Conservation (phyloP, 169 alveolate genomes). For the Plasmodium malariae region DNA sequence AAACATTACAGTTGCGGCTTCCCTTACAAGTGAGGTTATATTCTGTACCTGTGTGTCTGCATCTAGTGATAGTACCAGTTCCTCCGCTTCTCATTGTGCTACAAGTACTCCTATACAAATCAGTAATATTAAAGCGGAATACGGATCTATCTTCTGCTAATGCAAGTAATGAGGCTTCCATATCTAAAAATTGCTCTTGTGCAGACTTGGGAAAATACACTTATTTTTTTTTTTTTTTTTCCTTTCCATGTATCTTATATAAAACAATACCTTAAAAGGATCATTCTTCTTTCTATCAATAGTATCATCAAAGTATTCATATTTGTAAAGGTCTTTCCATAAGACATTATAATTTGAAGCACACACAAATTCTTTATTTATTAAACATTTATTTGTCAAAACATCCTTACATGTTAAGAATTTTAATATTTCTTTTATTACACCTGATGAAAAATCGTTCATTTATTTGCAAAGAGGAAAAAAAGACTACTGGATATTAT, state of each 20-base stretch:
- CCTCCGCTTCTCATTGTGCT: neutral
- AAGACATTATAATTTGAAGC: constrained; percentile 29
- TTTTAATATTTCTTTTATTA: constrained; percentile 33
- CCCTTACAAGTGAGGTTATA: too few species aligned
- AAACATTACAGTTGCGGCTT: too few species aligned
- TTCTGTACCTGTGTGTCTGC: neutral
- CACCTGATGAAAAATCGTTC: constrained; percentile 37
- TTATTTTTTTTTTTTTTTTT: constrained; percentile 31
- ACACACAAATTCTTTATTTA: constrained; percentile 7
- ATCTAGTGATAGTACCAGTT: neutral
- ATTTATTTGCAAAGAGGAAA: neutral
- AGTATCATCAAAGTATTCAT: constrained; percentile 18
- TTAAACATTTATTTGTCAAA: constrained; percentile 3
- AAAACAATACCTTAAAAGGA: constrained; percentile 31
- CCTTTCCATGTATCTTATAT: constrained; percentile 31
- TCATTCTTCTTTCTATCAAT: constrained; percentile 20
- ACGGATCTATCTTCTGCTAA: neutral
- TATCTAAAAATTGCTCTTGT: constrained; percentile 29
- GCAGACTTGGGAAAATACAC: constrained; percentile 34
- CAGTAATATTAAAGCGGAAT: neutral
- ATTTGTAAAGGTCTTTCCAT: constrained; percentile 16
- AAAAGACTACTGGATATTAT: neutral
- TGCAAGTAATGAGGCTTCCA: constrained; percentile 40
- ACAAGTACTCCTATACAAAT: neutral
- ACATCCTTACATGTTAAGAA: constrained; percentile 41